Evolutionary conservation across 257 asterid species (phyloP), one percentile per base, ranked within the genome.

Genomic region (Salvia splendens): DNA sequence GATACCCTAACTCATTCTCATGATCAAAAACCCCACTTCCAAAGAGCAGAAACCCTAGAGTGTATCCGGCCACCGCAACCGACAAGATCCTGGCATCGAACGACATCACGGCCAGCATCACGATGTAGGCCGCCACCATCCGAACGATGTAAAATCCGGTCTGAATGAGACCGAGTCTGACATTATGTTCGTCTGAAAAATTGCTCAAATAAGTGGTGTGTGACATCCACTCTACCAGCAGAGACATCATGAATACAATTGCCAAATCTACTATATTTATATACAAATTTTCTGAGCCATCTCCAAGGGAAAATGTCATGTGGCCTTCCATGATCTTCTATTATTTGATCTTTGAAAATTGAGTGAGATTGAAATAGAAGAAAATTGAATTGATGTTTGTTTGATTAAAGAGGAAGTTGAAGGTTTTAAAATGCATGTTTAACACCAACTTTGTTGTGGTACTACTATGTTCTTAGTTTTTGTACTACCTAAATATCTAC

Each of bases 81-180:
- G 69, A 2, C 11, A 79, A 28, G 68, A 79, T 56, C 38, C 46
- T 64, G 40, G 67, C 73, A 36, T 79, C 36, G 43, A 70, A 79
- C 0, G 83, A 75, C 83, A 79, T 79, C 17, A 75, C 75, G 3
- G 83, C 71, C 24, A 79, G 78, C 83, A 79, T 79, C 5, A 79
- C 73, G 38, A 50, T 17, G 66, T 79, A 75, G 20, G 73, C 75
- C 69, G 47, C n/a, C 16, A 59, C 5, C 65, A 58, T 60, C 53
- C 82, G 63, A 4, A 42, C 56, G 14, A 47, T 56, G 55, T 69
- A 73, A 46, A 78, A 45, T 12, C 48, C 76, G 0, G 82, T 73
- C 55, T 70, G 82, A 36, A 73, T 35, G 4, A 78, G 38, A 11
- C 77, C 82, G 3, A 54, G 74, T 35, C 28, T 28, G 16, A 78